Evolutionary conservation across 805 yeast species (phyloP), one percentile per base, ranked within the genome.

Genomic region (Maudiozyma bulderi): DNA sequence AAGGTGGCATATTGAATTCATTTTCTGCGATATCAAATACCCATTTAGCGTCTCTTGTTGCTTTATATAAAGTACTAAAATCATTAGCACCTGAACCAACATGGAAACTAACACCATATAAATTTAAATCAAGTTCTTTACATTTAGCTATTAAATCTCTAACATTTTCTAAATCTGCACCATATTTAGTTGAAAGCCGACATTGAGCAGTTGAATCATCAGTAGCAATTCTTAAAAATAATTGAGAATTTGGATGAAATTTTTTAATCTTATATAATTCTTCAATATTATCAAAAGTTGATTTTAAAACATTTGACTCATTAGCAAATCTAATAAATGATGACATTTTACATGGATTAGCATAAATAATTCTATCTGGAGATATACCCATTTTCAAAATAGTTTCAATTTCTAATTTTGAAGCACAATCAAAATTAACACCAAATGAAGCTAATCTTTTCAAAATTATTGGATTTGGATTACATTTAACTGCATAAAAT

Each of bases 401-500:
- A 42, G 71, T 69, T 48, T 82, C 82, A 59, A 91, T 87, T 69
- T 91, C 99, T 54, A 75, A 75, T 60, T 83, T 80, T 26, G 96
- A 86, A 5, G 98, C 98, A 70, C 99, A 91, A 65, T 91, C 99
- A 61, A 91, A 91, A 50, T 84, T 83, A 47, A 81, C 75, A 30
- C 93, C 95, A 54, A 82, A 66, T 3, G 68, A 52, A 2, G 78
- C 80, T 56, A 91, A 73, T 31, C 75, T 65, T 45, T 69, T 61
- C 54, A 91, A 64, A 10, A 91, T 80, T 48, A 69, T 69, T 6
- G 69, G 57, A 62, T 88, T 82, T 38, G 89, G 84, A 72, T 91
- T 91, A 71, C 98, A 91, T 69, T 91, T 91, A 57, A 91, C 93
- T 15, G 99, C 99, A 67, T 90, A 91, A 61, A 76, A 83, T n/a